Percentiles rank a stretch among this genome's conserved stretches.
Evolutionary conservation across 352 stramenopile genomes (phyloP).

Genomic region (Albugo laibachii): DNA sequence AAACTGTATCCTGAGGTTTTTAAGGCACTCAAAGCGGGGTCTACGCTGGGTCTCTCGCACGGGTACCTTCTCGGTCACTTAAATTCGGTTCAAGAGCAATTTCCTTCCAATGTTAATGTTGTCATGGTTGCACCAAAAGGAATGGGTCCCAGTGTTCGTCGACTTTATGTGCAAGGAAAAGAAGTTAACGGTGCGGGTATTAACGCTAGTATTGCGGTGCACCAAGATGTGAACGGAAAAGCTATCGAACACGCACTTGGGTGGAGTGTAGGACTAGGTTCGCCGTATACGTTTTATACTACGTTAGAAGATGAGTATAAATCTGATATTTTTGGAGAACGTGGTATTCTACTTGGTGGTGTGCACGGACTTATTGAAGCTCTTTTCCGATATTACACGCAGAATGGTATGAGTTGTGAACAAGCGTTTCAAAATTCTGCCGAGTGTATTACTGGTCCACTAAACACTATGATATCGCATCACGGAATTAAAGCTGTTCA

Average conservation of each 20-base stretch:
- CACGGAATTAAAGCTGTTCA: conserved; percentile 94
- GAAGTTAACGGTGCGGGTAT: conserved; percentile 95
- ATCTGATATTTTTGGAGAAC: conserved; percentile 96
- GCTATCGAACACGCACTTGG: conserved; percentile 90
- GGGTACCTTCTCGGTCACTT: conserved; percentile 95
- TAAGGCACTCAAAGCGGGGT: conserved; percentile 85
- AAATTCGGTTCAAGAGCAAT: conserved; percentile 86
- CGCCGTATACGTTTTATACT: conserved; percentile 96
- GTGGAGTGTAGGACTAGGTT: conserved; percentile 92
- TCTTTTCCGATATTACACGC: conserved; percentile 92
- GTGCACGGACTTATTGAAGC: conserved; percentile 96
- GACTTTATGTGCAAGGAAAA: conserved; percentile 97
- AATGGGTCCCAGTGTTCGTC: conserved; percentile 92
- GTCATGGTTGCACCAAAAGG: conserved; percentile 96
- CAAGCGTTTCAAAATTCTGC: conserved; percentile 92
- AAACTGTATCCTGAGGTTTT: conserved; percentile 96
- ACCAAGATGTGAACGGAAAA: conserved; percentile 88
- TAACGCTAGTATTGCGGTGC: conserved; percentile 91
- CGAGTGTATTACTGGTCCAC: conserved; percentile 94
- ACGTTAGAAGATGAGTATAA: conserved; percentile 93
- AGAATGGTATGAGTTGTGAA: conserved; percentile 85
- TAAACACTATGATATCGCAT: conserved; percentile 95
- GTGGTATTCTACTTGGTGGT: conserved; percentile 91
- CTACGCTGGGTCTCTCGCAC: conserved; percentile 92
- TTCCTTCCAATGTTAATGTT: conserved; percentile 95